Percentiles rank a stretch among this genome's conserved stretches.
Conservation (phyloP, 257 asterid species). For the Scutellaria baicalensis region DNA sequence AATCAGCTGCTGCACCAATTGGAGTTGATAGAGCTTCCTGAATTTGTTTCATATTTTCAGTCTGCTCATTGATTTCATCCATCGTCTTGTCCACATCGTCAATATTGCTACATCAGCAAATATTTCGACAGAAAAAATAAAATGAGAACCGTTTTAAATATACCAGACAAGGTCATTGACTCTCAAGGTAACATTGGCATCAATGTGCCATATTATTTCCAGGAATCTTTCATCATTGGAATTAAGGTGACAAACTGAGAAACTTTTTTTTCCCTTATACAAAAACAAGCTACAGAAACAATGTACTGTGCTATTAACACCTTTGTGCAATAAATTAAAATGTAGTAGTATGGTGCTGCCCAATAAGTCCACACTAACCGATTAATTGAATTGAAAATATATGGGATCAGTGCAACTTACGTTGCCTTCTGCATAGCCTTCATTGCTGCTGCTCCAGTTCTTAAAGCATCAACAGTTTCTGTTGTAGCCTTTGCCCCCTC, state of each 20-base stretch:
- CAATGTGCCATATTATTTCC: not conserved
- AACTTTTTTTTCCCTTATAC: not conserved
- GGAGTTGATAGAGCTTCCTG: constrained; percentile 75
- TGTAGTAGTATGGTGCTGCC: constrained; percentile 1
- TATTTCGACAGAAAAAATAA: not conserved
- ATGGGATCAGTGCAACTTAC: constrained; percentile 32
- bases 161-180: not conserved
- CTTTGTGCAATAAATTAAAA: not conserved
- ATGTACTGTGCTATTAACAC: not conserved
- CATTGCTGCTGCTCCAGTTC: constrained; percentile 89
- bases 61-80: constrained; percentile 89
- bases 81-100: constrained; percentile 89
- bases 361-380: not conserved
- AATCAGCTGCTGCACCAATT: constrained; percentile 69
- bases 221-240: not conserved
- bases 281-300: not conserved
- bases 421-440: constrained; percentile 89
- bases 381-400: not conserved
- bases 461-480: constrained; percentile 84
- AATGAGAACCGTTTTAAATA: constrained; percentile 1
- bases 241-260: not conserved
- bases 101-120: constrained; percentile 42
- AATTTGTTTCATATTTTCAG: constrained; percentile 74
- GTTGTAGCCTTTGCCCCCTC: constrained; percentile 92
- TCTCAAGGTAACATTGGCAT: not conserved